phyloP scores from a whole-genome alignment of 257 asterid species.

The Galeopsis tetrahit region DNA sequence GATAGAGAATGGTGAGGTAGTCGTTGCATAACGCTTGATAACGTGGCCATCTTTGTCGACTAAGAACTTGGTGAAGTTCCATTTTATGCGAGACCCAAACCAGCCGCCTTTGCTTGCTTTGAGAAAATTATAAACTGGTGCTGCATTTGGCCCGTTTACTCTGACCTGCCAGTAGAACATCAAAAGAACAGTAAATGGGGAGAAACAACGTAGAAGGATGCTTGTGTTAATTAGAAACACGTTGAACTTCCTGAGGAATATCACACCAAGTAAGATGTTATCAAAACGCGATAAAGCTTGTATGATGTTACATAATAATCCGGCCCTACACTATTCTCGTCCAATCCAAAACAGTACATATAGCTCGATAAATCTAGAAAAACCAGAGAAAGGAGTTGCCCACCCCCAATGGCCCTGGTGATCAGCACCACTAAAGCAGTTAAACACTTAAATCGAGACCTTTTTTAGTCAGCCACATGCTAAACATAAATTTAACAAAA shows the following conservation, averaged over 20 bases:
- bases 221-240: constrained; percentile 4
- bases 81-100: constrained; percentile 72
- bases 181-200: neutral
- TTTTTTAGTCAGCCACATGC: constrained; percentile 4
- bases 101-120: constrained; percentile 69
- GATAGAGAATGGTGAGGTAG: constrained; percentile 68
- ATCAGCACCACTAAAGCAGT: neutral
- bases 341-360: neutral
- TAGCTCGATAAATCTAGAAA: neutral
- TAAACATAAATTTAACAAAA: neutral
- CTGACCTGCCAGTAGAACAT: constrained; percentile 52
- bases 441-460: neutral
- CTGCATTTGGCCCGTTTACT: constrained; percentile 75
- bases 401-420: neutral
- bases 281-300: neutral
- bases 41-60: constrained; percentile 86
- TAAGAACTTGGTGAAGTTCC: constrained; percentile 95
- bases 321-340: neutral
- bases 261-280: neutral
- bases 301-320: neutral
- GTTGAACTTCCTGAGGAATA: neutral
- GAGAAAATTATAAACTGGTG: constrained; percentile 78
- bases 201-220: constrained; percentile 8
- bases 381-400: neutral
- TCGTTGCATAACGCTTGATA: constrained; percentile 63